Conservation (phyloP, 108 stramenopile species). For the Cyclotella atomus region DNA sequence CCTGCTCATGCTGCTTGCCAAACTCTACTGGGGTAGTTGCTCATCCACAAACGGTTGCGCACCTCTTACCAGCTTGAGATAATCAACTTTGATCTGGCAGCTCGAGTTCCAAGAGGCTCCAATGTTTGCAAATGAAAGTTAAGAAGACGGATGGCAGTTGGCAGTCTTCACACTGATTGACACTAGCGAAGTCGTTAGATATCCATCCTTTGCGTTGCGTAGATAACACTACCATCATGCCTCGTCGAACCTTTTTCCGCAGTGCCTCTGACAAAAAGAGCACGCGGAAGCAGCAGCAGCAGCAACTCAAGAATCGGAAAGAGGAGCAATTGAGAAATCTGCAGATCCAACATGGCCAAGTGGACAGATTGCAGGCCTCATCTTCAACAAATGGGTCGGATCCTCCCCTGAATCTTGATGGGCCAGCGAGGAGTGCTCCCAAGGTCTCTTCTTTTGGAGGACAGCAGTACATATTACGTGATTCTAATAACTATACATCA, state of each 20-base stretch:
- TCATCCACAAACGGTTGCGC: no score
- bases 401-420: not conserved
- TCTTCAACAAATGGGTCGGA: conserved; percentile 6
- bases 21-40: no score
- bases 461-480: not conserved
- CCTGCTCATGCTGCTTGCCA: no score
- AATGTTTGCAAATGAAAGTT: no score
- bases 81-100: no score
- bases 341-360: conserved; percentile 5
- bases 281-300: conserved; percentile 18
- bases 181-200: no score
- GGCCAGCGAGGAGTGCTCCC: not conserved
- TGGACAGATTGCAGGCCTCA: conserved; percentile 3
- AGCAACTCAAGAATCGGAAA: not conserved
- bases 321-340: not conserved
- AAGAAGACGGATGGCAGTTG: no score
- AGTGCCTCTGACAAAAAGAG: conserved; percentile 33
- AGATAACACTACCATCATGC: no score
- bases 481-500: not conserved
- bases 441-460: not conserved
- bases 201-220: no score
- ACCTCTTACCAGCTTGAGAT: no score
- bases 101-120: no score
- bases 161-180: no score
- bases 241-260: conserved; percentile 46